Conservation (phyloP, 164 flowering plant species). For the Aristolochia fimbriata region DNA sequence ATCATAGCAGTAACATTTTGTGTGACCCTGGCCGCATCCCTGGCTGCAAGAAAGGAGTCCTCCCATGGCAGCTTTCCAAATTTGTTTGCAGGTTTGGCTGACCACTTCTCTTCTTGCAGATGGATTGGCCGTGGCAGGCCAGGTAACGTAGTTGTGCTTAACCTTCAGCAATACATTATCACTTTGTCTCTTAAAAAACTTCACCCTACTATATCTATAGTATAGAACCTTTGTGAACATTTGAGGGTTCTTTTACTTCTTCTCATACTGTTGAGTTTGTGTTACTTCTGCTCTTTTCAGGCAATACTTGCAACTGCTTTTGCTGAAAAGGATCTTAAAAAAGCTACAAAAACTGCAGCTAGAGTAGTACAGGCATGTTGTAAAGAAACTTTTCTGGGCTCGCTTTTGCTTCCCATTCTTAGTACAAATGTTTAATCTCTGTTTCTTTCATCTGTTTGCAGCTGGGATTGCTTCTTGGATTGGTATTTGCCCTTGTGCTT, state of each 20-base stretch:
- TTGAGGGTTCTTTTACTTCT: too few species aligned
- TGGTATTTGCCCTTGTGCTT: slow-evolving; percentile 40
- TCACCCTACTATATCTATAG: neutral
- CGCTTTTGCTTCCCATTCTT: too few species aligned
- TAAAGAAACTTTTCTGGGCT: neutral
- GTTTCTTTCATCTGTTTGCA: slow-evolving; percentile 25
- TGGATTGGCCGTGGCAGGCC: too few species aligned
- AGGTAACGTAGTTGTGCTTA: slow-evolving; percentile 80
- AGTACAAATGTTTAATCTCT: too few species aligned
- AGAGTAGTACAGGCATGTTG: slow-evolving; percentile 75
- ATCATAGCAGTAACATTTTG: slow-evolving; percentile 84
- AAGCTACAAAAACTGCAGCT: slow-evolving; percentile 49
- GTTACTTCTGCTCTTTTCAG: too few species aligned
- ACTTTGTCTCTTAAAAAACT: neutral
- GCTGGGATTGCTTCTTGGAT: slow-evolving; percentile 65
- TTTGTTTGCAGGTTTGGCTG: slow-evolving; percentile 89
- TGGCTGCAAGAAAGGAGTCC: slow-evolving; percentile 84
- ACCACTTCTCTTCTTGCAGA: slow-evolving; percentile 84
- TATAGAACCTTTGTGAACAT: slow-evolving; percentile 39
- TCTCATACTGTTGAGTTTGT: too few species aligned
- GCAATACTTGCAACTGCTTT: slow-evolving; percentile 86
- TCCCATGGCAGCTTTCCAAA: slow-evolving; percentile 94
- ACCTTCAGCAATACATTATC: slow-evolving; percentile 21
- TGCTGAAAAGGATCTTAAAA: slow-evolving; percentile 59
- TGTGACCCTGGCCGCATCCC: slow-evolving; percentile 83